Conservation (phyloP, 176 grass and related monocot species). For the Secale cereale region DNA sequence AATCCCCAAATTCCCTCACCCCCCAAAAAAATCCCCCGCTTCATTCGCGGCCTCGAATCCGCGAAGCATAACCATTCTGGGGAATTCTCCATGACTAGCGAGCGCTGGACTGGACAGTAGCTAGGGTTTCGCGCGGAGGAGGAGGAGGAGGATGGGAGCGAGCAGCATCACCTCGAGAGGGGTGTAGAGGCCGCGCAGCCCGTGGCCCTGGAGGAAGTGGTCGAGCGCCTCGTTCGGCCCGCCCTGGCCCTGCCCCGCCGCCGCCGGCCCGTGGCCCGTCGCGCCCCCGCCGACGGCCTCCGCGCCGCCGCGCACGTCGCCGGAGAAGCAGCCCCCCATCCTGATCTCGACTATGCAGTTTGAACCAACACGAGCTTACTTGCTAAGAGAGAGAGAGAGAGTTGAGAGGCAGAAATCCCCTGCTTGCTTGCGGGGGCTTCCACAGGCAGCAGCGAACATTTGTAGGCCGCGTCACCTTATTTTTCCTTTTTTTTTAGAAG, state of each 20-base stretch:
- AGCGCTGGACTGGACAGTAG: too few relatives aligned
- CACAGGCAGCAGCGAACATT: background rate
- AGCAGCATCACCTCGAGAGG: conserved; percentile 58
- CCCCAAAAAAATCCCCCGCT: background rate
- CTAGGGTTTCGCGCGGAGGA: too few relatives aligned
- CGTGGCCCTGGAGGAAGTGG: conserved; percentile 58
- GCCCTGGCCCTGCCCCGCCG: background rate
- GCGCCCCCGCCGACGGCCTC: conserved; percentile 51
- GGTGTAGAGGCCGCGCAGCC: conserved; percentile 59
- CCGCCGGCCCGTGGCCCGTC: background rate
- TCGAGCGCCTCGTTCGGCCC: conserved; percentile 65
- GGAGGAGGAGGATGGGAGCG: too few relatives aligned
- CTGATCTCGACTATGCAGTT: background rate
- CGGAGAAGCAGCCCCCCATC: conserved; percentile 84
- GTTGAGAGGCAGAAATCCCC: background rate
- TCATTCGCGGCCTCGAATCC: background rate
- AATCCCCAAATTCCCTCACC: background rate
- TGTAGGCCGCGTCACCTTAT: too few relatives aligned
- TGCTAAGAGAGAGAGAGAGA: too few relatives aligned
- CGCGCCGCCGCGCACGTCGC: conserved; percentile 70
- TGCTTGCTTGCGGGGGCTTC: background rate
- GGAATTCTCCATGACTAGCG: too few relatives aligned
- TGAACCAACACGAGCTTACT: too few relatives aligned
- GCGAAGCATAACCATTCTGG: too few relatives aligned
- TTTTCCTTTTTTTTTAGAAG: too few relatives aligned